Evolutionary conservation across 73 alveolate species (phyloP), one percentile per base, ranked within the genome.

Genomic region (Paramecium pentaurelia): DNA sequence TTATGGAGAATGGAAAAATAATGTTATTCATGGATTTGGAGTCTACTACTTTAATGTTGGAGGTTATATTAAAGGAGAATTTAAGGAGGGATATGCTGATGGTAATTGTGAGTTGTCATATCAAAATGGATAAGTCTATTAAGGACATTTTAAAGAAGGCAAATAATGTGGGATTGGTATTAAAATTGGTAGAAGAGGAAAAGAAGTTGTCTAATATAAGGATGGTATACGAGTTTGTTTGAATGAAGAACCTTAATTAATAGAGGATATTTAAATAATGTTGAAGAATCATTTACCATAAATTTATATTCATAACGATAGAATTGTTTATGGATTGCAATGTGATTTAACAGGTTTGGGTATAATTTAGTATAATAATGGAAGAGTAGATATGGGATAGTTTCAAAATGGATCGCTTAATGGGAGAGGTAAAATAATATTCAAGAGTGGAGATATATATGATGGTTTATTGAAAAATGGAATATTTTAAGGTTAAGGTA

Each of bases 1-100:
- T 44, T 80, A 80, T 80, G 91, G 91, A 10, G 91, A 80, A 80
- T 80, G 91, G 91, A 80, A 44, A 45, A 80, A 47, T 20, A 44
- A 45, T 80, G 2, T 27, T 4, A 80, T 80, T 8, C 70, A 80
- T 45, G 91, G 91, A 80, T 25, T 44, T 42, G 91, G 75, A 44
- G 54, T 80, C 30, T 80, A 42, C 54, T 80, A 16, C 27, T 80
- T 80, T 45, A 42, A 44, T 44, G 54, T 44, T 44, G 91, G 91
- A 22, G 91, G 91, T 37, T 42, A 80, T 27, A 80, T 80, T 34
- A 80, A 42, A 34, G 91, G 91, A 42, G 91, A 80, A 18, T 80
- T 80, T 60, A 40, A 42, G 45, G 54, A 44, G 6, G 73, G 91
- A 8, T 37, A 47, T 2, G 91, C 91, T 11, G 91, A 80, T 42